Evolutionary conservation across 2,329 filamentous ascomycete genomes (phyloP).

Genomic region (Metarhizium robertsii): DNA sequence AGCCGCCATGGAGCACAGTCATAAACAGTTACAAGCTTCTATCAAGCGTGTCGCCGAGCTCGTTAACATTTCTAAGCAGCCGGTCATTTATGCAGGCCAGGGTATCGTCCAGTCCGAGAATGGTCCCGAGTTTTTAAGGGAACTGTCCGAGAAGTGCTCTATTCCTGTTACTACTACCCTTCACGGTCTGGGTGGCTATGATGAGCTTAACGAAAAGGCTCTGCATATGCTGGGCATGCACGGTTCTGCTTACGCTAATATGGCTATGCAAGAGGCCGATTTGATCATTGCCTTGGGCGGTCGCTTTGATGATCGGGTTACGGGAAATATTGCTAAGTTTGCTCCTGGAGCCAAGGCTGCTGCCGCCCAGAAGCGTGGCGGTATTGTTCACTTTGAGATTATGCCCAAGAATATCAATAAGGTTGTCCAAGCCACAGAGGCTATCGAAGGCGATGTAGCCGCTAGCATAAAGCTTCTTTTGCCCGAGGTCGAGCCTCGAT

Average conservation of each 20-base stretch:
- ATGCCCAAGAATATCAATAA: slow-evolving; percentile 99
- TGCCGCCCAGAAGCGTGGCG: slow-evolving; percentile 75
- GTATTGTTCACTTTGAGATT: slow-evolving; percentile 96
- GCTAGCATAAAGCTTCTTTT: no score
- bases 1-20: slow-evolving; percentile 64
- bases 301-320: no score
- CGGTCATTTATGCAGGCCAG: slow-evolving; percentile 89
- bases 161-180: slow-evolving; percentile 76
- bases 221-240: slow-evolving; percentile 99
- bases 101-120: slow-evolving; percentile 31
- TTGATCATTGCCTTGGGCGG: slow-evolving; percentile 60
- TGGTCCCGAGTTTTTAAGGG: no score
- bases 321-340: slow-evolving; percentile 61
- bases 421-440: slow-evolving; percentile 25
- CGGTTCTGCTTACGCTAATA: slow-evolving; percentile 92
- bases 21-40: slow-evolving; percentile 62
- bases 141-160: no score
- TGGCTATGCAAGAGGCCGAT: slow-evolving; percentile 94
- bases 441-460: no score
- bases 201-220: slow-evolving; percentile 88
- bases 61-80: slow-evolving; percentile 85
- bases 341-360: slow-evolving; percentile 81
- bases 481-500: no score
- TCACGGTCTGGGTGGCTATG: slow-evolving; percentile 83
- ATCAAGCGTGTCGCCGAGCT: slow-evolving; percentile 71